Base-by-base conservation (phyloP, 208 protist species). In the Acanthamoeba rhysodes region DNA sequence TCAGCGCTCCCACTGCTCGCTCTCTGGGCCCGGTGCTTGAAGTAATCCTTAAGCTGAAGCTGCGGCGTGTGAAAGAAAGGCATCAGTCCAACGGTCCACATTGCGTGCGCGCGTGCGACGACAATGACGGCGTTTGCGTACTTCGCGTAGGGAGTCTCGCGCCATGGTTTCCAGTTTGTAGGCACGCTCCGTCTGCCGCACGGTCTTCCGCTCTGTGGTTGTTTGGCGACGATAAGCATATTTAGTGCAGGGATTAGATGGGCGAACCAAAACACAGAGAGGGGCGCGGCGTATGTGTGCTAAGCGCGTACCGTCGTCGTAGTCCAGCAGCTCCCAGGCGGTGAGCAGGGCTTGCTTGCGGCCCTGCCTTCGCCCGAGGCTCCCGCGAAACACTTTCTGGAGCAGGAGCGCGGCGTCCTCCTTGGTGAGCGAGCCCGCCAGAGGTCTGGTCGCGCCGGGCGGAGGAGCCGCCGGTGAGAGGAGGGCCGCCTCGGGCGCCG, bases 391-490 rank as follows among this genome's bases (percentile, higher is more conserved):
- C 53, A 88, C 50, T 9, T 64, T 88, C 27, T 88, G 80, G 14
- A 88, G 50, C 53, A 88, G 45, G 14, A 88, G 20, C 27, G 80
- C 80, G 5, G 80, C 80, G 29, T 88, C 80, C 22, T 88, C 80
- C 80, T 88, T 88, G 29, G 50, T 88, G 80, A 88, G 80, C 50
- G 80, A 88, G 8, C 80, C 80, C 59, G 59, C n/a, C 59, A n/a
- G 5, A 14, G 22, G 59, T 22, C 24, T 64, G 22, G 59, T 27
- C 20, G 59, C 0, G 24, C 2, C 18, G 24, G 22, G 22, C 5
- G 59, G 59, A 64, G 41, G 41, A 45, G 41, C 41, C 41, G 41
- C 41, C 41, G 41, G 41, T 45, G 53, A 57, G 53, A 20, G 24
- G 64, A n/a, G 64, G 24, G 64, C 12, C 20, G 12, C 64, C 1